These are phyloP conservation scores for Salix arbutifolia DNA, from an alignment of 345 rosid species.

Conservation along the genomic window DNA sequence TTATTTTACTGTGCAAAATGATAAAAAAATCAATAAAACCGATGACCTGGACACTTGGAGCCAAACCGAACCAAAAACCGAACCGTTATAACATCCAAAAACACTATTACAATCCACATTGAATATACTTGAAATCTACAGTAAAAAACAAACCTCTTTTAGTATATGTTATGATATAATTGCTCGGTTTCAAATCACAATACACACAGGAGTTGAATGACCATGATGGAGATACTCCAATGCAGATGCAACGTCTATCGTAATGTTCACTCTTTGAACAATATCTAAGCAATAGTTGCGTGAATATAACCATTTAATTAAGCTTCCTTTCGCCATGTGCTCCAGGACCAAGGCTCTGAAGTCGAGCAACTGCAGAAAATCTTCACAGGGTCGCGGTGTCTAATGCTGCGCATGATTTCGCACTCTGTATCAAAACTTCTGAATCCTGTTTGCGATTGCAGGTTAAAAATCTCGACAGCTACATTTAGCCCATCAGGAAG, in stretches of 20 bases:
- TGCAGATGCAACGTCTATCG: slow-evolving; percentile 1
- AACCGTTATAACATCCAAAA: too few species aligned
- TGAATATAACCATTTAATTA: not conserved
- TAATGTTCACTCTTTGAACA: not conserved
- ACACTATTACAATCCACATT: too few species aligned
- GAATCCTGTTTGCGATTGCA: not conserved
- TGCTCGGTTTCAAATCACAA: slow-evolving; percentile 1
- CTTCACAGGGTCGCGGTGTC: slow-evolving; percentile 10
- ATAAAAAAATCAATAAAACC: too few species aligned
- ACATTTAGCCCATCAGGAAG: not conserved
- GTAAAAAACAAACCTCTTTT: too few species aligned
- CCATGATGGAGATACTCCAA: slow-evolving; percentile 10
- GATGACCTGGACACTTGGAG: too few species aligned
- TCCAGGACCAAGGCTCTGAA: slow-evolving; percentile 3
- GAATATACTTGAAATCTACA: too few species aligned
- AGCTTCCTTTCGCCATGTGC: slow-evolving; percentile 2
- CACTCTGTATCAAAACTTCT: not conserved
- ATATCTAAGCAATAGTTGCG: not conserved
- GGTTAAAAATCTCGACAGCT: not conserved
- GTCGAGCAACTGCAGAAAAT: not conserved
- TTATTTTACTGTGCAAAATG: too few species aligned
- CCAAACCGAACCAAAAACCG: too few species aligned
- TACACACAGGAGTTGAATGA: not conserved
- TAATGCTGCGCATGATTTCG: not conserved
- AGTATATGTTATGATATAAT: too few species aligned